phyloP scores from a whole-genome alignment of 306 rosid genomes.

The Ammopiptanthus mongolicus region DNA sequence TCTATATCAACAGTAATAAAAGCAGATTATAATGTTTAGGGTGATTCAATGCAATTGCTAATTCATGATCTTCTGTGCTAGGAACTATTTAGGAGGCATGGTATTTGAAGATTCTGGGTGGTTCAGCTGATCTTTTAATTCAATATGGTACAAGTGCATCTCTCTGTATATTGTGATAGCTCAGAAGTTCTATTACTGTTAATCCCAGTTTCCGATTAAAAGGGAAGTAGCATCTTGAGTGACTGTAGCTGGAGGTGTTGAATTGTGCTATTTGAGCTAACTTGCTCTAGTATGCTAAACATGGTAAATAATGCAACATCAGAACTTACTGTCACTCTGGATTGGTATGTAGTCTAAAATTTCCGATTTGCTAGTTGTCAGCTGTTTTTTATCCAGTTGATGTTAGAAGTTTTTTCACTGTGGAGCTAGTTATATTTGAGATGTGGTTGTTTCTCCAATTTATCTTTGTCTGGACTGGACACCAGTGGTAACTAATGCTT shows the following conservation, averaged over 20 bases:
- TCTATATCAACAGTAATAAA: too few species aligned
- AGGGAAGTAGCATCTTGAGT: too few species aligned
- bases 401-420: neutral
- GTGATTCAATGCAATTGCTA: too few species aligned
- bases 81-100: neutral
- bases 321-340: neutral
- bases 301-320: neutral
- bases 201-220: neutral
- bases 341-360: neutral
- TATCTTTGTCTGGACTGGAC: neutral
- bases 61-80: neutral
- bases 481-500: neutral
- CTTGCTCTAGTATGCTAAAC: neutral
- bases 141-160: neutral
- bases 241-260: too few species aligned
- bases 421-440: neutral
- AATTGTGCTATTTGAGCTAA: neutral
- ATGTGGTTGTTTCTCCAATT: neutral
- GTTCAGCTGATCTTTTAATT: neutral
- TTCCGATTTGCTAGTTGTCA: neutral
- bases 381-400: neutral
- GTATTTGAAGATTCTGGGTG: neutral
- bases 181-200: neutral
- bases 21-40: too few species aligned
- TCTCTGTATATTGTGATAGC: neutral